phyloP scores from a whole-genome alignment of 2,329 filamentous ascomycete genomes.

The Ophiostoma montium region DNA sequence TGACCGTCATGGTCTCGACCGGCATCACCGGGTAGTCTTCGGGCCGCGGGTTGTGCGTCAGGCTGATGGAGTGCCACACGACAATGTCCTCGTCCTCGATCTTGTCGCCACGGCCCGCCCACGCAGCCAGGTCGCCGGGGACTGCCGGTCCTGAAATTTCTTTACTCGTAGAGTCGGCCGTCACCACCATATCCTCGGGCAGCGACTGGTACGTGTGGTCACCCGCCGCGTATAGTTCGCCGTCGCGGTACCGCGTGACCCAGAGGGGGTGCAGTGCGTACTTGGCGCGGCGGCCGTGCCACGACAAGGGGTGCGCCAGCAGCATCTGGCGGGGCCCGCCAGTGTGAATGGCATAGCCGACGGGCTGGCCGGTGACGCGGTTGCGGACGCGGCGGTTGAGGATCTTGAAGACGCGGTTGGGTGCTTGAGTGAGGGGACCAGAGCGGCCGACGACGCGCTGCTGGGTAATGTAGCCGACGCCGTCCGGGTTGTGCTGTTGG shows the following conservation, averaged over 20 bases:
- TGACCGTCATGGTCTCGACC: conserved; percentile 26
- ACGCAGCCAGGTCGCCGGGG: conserved; percentile 14
- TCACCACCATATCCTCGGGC: background rate
- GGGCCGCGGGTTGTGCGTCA: conserved; percentile 49
- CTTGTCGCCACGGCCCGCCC: conserved; percentile 20
- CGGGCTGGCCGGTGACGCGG: conserved; percentile 25
- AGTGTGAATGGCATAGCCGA: conserved; percentile 31
- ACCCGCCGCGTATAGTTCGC: conserved; percentile 28
- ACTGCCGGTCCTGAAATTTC: background rate
- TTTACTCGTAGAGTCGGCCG: too few relatives aligned
- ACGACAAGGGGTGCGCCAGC: conserved; percentile 25
- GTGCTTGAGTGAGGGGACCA: conserved; percentile 32
- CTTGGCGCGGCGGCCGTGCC: conserved; percentile 26
- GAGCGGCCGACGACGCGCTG: conserved; percentile 29
- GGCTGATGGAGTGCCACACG: conserved; percentile 42
- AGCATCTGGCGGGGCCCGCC: conserved; percentile 29
- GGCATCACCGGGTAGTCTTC: conserved; percentile 61
- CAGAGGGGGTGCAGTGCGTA: conserved; percentile 30
- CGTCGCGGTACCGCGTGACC: conserved; percentile 30
- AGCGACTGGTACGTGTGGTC: conserved; percentile 26
- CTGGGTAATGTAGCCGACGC: conserved; percentile 28
- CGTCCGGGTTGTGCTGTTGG: conserved; percentile 32
- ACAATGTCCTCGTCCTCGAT: conserved; percentile 20
- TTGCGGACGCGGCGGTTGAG: conserved; percentile 30
- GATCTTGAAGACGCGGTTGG: conserved; percentile 35